Base-by-base conservation (phyloP, 1,284 basidiomycete genomes). In the Ceratobasidium sp. region DNA sequence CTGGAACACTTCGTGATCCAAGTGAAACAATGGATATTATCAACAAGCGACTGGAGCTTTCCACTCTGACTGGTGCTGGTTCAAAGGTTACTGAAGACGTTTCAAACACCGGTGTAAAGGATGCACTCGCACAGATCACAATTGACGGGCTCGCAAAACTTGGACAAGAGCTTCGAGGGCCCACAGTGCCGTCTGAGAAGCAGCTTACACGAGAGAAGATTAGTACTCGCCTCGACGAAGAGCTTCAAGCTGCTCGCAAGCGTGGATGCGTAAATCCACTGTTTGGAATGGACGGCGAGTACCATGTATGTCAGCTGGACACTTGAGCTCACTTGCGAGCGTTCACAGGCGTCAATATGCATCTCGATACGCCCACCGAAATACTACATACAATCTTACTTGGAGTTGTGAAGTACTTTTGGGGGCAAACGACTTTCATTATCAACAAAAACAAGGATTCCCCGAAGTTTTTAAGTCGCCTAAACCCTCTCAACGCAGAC, bases 401-500 rank as follows among this genome's bases (percentile, higher is more conserved):
- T n/a, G 82, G 83, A 1, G 66, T 76, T n/a, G 78, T 79, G n/a
- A 84, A 83, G 72, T 84, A 84, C 72, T 32, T 80, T 9, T 84
- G 82, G 83, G 76, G 80, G 63, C 43, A 73, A 30, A 49, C 41
- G 14, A 41, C 16, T 1, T 47, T 28, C 11, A 59, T 75, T 4
- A 78, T 78, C 4, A 74, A 75, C 49, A 78, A 76, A 44, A 66
- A 70, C 8, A 74, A 77, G 9, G 61, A 79, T 28, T 74, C 79
- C 2, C 75, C 76, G 1, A 26, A 72, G 3, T 83, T 82, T 66
- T 75, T 78, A 1, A 43, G 72, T 4, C 77, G 81, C 0, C 77
- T 83, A 0, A 74, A 79, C 32, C 74, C 76, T 1, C 77, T 81
- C 0, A n/a, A 35, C 14, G 32, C 14, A 11, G 23, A 38, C 4